Evolutionary conservation across 192 early-diverging fungal genomes (phyloP).

Genomic region (Backusella tarrabulga): DNA sequence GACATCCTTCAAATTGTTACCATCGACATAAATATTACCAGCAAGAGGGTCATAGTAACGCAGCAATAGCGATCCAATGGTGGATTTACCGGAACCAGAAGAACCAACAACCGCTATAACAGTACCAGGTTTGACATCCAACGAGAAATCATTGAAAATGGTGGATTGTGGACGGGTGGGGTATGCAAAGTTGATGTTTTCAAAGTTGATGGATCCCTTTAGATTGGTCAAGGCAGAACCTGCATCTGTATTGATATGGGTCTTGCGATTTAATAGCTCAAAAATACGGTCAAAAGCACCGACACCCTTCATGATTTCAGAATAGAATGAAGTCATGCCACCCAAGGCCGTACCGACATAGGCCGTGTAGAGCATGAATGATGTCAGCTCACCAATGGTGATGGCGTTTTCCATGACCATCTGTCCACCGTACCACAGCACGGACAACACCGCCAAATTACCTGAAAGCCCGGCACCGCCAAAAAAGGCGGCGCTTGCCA

Average conservation of each 20-base stretch:
- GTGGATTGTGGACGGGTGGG: conserved; percentile 56
- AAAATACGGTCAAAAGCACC: conserved; percentile 63
- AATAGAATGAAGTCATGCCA: conserved; percentile 61
- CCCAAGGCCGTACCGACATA: conserved; percentile 59
- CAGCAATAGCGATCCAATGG: conserved; percentile 57
- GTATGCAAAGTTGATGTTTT: conserved; percentile 62
- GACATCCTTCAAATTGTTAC: conserved; percentile 53
- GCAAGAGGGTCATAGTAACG: conserved; percentile 71
- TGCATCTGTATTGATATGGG: conserved; percentile 10
- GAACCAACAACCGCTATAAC: conserved; percentile 50
- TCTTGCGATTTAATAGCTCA: conserved; percentile 53
- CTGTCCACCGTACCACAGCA: conserved; percentile 62
- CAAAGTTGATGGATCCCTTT: conserved; percentile 52
- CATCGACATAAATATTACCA: conserved; percentile 60
- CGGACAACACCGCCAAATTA: conserved; percentile 61
- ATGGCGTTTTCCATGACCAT: conserved; percentile 61
- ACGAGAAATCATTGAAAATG: conserved; percentile 53
- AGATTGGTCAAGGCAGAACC: conserved; percentile 26
- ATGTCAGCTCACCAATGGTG: conserved; percentile 65
- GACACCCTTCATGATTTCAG: conserved; percentile 72
- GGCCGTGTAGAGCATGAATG: conserved; percentile 67
- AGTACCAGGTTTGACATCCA: conserved; percentile 56
- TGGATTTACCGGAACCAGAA: conserved; percentile 70
- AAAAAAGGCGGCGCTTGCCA: conserved; percentile 63
- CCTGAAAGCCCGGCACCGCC: conserved; percentile 62